phyloP scores from a whole-genome alignment of 2,329 filamentous ascomycete genomes.

The Leptographium wingfieldii region DNA sequence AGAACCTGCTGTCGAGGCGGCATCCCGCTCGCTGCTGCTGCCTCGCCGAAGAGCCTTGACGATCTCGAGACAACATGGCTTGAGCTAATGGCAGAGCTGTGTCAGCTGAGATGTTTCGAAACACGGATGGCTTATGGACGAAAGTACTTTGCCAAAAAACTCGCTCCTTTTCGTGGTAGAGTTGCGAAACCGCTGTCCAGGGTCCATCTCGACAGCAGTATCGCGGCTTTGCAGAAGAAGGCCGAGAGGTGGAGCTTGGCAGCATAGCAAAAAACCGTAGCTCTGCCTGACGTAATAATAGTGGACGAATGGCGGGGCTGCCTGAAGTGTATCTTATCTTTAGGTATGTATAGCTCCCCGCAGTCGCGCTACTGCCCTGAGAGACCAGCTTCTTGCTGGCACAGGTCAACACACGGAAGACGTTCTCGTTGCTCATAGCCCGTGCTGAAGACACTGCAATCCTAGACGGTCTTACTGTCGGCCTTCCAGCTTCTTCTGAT shows the following conservation, averaged over 20 bases:
- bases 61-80: constrained; percentile 48
- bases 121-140: background rate
- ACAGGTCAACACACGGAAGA: too few species aligned
- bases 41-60: constrained; percentile 38
- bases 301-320: background rate
- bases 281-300: background rate
- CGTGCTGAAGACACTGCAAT: too few species aligned
- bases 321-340: background rate
- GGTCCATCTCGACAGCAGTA: constrained; percentile 6
- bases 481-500: background rate
- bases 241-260: background rate
- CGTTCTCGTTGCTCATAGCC: background rate
- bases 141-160: constrained; percentile 16
- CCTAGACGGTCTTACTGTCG: too few species aligned
- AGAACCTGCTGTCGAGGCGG: constrained; percentile 25
- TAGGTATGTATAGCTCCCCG: background rate
- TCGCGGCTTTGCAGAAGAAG: background rate
- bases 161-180: constrained; percentile 13
- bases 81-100: constrained; percentile 32
- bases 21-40: constrained; percentile 16
- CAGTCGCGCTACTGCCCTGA: background rate
- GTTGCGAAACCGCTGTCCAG: constrained; percentile 12
- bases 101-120: background rate
- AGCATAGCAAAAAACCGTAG: background rate
- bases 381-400: background rate